Evolutionary conservation across 2,329 filamentous ascomycete genomes (phyloP).

Genomic region (Metarhizium rileyi): DNA sequence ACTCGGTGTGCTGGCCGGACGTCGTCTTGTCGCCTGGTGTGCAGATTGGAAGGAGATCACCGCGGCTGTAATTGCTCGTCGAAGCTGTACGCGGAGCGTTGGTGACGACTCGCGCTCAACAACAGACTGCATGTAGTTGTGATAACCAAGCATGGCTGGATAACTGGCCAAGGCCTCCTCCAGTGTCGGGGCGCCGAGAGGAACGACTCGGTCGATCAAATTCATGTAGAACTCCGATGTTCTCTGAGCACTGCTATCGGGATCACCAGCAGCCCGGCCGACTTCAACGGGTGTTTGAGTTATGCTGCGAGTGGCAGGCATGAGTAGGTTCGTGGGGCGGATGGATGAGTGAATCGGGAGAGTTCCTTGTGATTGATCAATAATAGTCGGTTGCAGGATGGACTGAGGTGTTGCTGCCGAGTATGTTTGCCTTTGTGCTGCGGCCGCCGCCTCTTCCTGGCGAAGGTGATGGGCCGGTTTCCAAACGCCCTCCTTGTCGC

Average conservation of each 20-base stretch:
- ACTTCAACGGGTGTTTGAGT: not conserved
- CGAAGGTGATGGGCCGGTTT: slow-evolving; percentile 63
- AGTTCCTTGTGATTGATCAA: not conserved
- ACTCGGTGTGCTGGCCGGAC: slow-evolving; percentile 1
- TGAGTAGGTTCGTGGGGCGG: not conserved
- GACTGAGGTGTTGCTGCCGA: not conserved
- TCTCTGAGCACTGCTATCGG: not conserved
- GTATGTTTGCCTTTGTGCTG: slow-evolving; percentile 29
- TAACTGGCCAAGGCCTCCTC: slow-evolving; percentile 35
- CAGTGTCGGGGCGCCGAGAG: slow-evolving; percentile 38
- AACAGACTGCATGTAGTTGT: slow-evolving; percentile 36
- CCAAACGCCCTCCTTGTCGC: slow-evolving; percentile 79
- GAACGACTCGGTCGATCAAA: slow-evolving; percentile 44
- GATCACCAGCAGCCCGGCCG: slow-evolving; percentile 1
- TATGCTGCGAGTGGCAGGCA: not conserved
- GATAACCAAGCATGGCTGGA: slow-evolving; percentile 38
- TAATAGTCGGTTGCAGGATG: not conserved
- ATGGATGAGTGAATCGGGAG: not conserved
- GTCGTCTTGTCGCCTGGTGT: slow-evolving; percentile 29
- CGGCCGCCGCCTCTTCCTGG: slow-evolving; percentile 59
- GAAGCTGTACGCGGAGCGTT: slow-evolving; percentile 36
- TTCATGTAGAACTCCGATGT: slow-evolving; percentile 33
- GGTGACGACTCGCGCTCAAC: slow-evolving; percentile 44
- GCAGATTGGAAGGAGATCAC: slow-evolving; percentile 35
- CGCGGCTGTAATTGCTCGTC: slow-evolving; percentile 38